A percentile compares a stretch with the other conserved stretches of the same genome.
These are phyloP conservation scores for Cercophora samala DNA, from an alignment of 495 filamentous ascomycete species.

Conservation along the genomic window DNA sequence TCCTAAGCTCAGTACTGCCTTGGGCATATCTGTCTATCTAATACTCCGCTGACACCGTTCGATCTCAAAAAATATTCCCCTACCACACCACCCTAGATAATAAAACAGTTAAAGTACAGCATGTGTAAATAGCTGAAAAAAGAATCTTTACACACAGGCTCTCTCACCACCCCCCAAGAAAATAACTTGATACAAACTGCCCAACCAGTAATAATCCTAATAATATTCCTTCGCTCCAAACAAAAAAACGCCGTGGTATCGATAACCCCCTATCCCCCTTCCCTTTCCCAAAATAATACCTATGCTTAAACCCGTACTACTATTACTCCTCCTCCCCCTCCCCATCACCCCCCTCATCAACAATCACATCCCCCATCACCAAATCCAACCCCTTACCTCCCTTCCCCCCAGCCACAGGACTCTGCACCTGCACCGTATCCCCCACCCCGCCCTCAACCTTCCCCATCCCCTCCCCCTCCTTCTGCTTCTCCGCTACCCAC, in stretches of 20 bases:
- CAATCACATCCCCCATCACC: constrained; percentile 23
- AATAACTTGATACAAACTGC: background rate
- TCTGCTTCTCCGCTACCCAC: constrained; percentile 38
- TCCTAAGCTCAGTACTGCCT: no score
- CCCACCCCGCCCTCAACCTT: constrained; percentile 30
- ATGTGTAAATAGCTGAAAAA: no score
- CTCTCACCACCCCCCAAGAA: background rate
- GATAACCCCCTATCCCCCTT: background rate
- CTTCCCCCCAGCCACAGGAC: constrained; percentile 1
- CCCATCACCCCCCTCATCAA: background rate
- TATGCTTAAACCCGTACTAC: background rate
- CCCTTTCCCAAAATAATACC: background rate
- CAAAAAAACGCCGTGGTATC: background rate
- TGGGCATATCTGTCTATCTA: no score
- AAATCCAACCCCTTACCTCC: constrained; percentile 18
- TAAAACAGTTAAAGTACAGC: no score
- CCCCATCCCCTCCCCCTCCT: constrained; percentile 9
- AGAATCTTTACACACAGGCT: no score
- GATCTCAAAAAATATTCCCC: no score
- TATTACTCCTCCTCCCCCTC: background rate
- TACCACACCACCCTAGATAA: no score
- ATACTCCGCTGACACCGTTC: no score
- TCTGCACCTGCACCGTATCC: constrained; percentile 43
- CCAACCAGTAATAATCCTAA: background rate
- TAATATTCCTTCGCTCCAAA: background rate